Evolutionary conservation across 768 basidiomycete species (phyloP), one percentile per base, ranked within the genome.

Genomic region (Sutorius australiensis): DNA sequence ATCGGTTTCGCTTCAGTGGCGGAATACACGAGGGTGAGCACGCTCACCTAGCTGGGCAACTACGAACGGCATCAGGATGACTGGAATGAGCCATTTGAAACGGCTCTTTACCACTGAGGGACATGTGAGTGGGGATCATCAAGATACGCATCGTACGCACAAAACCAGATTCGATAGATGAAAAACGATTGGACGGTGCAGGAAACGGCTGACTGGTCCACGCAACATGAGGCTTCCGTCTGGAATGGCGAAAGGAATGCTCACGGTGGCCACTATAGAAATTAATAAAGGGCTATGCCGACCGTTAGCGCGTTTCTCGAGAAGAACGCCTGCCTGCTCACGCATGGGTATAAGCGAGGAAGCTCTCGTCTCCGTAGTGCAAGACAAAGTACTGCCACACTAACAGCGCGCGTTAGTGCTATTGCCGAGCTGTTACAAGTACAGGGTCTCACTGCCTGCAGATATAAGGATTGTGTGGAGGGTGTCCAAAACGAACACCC

Each of bases 331-430:
- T 54, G 51, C 38, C 46, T 32, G 48, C 63, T 2, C 52, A 66
- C 61, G 64, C 39, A 41, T 66, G 64, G 45, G 55, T 53, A 13
- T 55, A 19, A 1, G 34, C 3, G 40, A 61, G 41, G 48, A 46
- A 65, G n/a, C 0, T 28, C 10, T 31, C 28, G 30, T 63, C 64
- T 34, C 54, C 64, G 37, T 63, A 58, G 33, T 64, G 61, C 30
- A 66, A 2, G 37, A 64, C 54, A 28, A 64, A 57, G 44, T 55
- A 52, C 46, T 66, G 58, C 61, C 63, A 63, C 33, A 66, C 63
- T 64, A 2, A 31, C 21, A 21, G 12, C 14, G 43, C 33, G 32
- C 7, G 11, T 65, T 19, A 60, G 47, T 10, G 8, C 36, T 32
- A 33, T 33, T 43, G 32, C 27, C 33, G 21, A 34, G 17, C 24